Conservation (phyloP, 2,329 filamentous ascomycete genomes). For the Phialemoniopsis sp. region DNA sequence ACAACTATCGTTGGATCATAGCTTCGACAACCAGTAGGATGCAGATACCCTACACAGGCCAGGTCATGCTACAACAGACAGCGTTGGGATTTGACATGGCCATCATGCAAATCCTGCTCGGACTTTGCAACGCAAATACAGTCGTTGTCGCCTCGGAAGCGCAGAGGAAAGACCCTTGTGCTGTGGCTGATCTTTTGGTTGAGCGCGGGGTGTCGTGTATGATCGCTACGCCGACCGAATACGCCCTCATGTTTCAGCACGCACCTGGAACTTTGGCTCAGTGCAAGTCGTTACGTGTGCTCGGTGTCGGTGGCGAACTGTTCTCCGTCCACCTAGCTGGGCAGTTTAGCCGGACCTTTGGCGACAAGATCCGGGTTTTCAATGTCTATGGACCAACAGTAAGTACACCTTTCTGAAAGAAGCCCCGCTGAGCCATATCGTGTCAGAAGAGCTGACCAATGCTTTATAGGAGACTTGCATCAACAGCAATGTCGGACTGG, state of each 20-base stretch:
- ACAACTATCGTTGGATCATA: conserved; percentile 3
- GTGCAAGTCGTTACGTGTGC: not conserved
- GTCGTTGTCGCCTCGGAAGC: conserved; percentile 20
- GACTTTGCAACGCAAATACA: conserved; percentile 21
- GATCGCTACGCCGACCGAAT: conserved; percentile 28
- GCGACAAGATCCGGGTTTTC: not conserved
- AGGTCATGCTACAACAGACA: conserved; percentile 27
- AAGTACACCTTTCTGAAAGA: not conserved
- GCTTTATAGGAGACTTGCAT: no score
- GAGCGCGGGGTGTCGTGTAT: conserved; percentile 24
- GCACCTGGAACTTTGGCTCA: conserved; percentile 1
- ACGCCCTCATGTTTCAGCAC: conserved; percentile 11
- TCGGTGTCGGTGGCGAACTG: not conserved
- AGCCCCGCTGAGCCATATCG: not conserved
- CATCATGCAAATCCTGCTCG: conserved; percentile 21
- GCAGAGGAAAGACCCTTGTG: conserved; percentile 23
- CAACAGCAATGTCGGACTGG: no score
- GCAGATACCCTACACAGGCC: conserved; percentile 7
- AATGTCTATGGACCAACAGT: conserved; percentile 1
- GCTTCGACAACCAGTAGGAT: conserved; percentile 5
- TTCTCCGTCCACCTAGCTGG: not conserved
- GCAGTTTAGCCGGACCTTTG: not conserved
- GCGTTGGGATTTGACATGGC: conserved; percentile 27
- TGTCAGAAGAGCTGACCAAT: not conserved
- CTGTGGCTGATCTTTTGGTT: conserved; percentile 22